Base-by-base conservation (phyloP, 768 basidiomycete genomes). In the Lentinula detonsa region DNA sequence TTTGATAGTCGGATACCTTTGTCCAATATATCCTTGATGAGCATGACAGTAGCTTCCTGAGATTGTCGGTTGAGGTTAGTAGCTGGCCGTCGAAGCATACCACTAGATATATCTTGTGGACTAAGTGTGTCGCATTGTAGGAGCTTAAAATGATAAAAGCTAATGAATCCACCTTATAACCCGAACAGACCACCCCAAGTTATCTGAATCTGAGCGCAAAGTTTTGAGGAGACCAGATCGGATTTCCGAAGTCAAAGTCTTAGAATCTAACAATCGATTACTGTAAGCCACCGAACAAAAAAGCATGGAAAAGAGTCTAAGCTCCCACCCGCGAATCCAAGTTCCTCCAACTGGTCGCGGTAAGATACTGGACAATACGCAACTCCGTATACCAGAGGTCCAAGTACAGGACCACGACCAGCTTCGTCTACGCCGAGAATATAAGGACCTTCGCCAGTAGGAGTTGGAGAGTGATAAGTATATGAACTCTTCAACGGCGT, bases 361-460 rank as follows among this genome's bases (percentile, higher is more conserved):
- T 91, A 98, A 23, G 86, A 78, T 3, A 79, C 79, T 2, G 94
- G 91, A 67, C 96, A 98, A 69, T 93, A 98, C 0, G 97, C 95
- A 28, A 96, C 86, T 6, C 91, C 96, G 68, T 99, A 98, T 0
- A 99, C 97, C 62, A 98, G 83, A 0, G 97, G 97, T 1, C 95
- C 96, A 0, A 99, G 78, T 1, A 96, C 96, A 21, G 96, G 97
- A 0, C 97, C 97, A 59, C 97, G 81, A 0, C 97, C 97, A 0
- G 97, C 97, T 71, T 99, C 97, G 72, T 99, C 97, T n/a, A 99
- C 95, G 23, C 97, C 97, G 54, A 99, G 87, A 53, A 98, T 92
- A 75, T 95, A 97, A 0, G 90, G 89, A 0, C 92, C 92, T 1
- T 72, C 60, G 0, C 85, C 81, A 0, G 86, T 87, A 2, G 92